These are phyloP conservation scores for Parietichytrium sp. DNA, from an alignment of 108 stramenopile genomes.

Conservation along the genomic window DNA sequence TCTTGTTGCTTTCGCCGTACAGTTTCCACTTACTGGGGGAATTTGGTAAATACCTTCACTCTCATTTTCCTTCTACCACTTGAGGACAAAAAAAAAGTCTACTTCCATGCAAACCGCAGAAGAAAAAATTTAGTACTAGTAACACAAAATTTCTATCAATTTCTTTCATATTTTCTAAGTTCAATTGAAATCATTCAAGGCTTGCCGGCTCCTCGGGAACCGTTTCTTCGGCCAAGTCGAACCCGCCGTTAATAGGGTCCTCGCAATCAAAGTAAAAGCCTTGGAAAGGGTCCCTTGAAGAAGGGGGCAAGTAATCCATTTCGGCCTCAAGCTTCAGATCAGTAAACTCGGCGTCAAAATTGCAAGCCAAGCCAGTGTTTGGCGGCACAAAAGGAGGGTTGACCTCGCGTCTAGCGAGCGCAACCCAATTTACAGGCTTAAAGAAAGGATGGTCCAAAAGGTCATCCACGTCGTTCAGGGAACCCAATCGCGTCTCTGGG, in stretches of 20 bases:
- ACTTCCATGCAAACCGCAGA: too few relatives aligned
- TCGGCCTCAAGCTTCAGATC: constrained; percentile 19
- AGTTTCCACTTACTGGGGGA: too few relatives aligned
- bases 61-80: too few relatives aligned
- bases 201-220: too few relatives aligned
- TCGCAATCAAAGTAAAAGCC: constrained; percentile 35
- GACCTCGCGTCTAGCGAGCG: constrained; percentile 74
- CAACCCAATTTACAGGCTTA: constrained; percentile 77
- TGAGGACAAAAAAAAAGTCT: too few relatives aligned
- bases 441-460: constrained; percentile 87
- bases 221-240: too few relatives aligned
- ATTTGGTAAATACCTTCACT: too few relatives aligned
- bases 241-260: not conserved
- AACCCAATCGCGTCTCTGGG: constrained; percentile 77
- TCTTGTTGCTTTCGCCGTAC: too few relatives aligned
- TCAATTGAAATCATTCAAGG: too few relatives aligned
- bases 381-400: constrained; percentile 86
- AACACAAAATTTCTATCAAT: too few relatives aligned
- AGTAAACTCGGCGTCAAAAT: constrained; percentile 42
- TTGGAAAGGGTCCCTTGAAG: not conserved
- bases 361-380: not conserved
- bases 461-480: constrained; percentile 71
- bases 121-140: too few relatives aligned
- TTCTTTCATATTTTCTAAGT: too few relatives aligned
- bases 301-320: constrained; percentile 9